These are phyloP conservation scores for Clausena lansium DNA, from an alignment of 345 rosid genomes.

Conservation along the genomic window DNA sequence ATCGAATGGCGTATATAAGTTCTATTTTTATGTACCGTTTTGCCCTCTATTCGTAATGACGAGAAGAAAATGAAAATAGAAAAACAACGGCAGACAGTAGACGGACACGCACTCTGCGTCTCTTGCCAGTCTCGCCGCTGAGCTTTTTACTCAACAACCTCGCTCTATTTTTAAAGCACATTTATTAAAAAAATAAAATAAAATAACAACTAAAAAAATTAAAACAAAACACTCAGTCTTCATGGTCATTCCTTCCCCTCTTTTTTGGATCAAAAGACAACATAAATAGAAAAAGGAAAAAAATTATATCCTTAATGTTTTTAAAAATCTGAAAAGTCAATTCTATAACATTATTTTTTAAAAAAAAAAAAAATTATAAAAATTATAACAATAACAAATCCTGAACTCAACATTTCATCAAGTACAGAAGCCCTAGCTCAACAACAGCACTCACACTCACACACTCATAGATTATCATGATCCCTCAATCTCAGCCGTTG, in stretches of 20 bases:
- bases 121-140: not conserved
- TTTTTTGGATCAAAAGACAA: conserved; percentile 14
- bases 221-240: not conserved
- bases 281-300: not conserved
- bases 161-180: not conserved
- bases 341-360: not conserved
- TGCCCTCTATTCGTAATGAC: not conserved
- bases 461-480: not conserved
- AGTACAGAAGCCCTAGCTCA: not conserved
- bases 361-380: not conserved
- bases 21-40: not conserved
- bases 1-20: not conserved
- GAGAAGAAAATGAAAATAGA: not conserved
- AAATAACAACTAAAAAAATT: not conserved
- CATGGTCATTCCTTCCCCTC: not conserved
- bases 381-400: not conserved
- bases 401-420: not conserved
- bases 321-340: not conserved
- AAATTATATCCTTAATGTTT: not conserved
- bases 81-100: no score
- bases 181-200: no score
- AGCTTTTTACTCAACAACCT: not conserved
- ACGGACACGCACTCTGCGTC: no score
- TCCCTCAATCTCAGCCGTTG: conserved; percentile 48
- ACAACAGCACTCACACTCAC: not conserved